A percentile compares a stretch with the other conserved stretches of the same genome.
Conservation (phyloP, 2,329 filamentous ascomycete genomes). For the Myriosclerotinia curreyana region DNA sequence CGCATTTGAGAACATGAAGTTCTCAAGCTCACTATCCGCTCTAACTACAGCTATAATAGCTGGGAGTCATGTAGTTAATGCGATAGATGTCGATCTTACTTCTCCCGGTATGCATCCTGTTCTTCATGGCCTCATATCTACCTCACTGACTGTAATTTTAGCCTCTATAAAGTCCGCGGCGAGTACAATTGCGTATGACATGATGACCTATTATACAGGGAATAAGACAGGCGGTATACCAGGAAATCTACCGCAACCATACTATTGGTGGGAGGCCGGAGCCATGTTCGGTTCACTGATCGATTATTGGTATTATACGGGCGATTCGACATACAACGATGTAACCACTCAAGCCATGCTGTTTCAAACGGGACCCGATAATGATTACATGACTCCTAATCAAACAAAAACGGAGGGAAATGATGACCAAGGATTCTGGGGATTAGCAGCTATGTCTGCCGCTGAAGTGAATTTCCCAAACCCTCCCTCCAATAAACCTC, state of each 20-base stretch:
- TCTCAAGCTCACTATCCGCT: background rate
- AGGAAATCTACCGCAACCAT: slow-evolving; percentile 52
- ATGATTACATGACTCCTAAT: slow-evolving; percentile 75
- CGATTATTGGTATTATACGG: slow-evolving; percentile 84
- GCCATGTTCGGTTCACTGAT: slow-evolving; percentile 69
- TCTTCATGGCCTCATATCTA: background rate
- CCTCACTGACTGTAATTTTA: slow-evolving; percentile 16
- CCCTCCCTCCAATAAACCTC: slow-evolving; percentile 53
- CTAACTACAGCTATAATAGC: slow-evolving; percentile 23
- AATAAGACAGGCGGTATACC: slow-evolving; percentile 50
- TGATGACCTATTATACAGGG: slow-evolving; percentile 52
- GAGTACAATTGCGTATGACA: slow-evolving; percentile 44
- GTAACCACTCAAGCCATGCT: slow-evolving; percentile 66
- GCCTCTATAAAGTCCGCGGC: slow-evolving; percentile 39
- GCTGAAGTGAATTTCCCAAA: slow-evolving; percentile 64
- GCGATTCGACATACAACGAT: slow-evolving; percentile 68
- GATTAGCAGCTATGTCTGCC: slow-evolving; percentile 65
- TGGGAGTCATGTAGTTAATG: slow-evolving; percentile 25
- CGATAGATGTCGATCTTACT: slow-evolving; percentile 32
- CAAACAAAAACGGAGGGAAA: slow-evolving; percentile 68
- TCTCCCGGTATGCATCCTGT: slow-evolving; percentile 30
- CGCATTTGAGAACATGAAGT: slow-evolving; percentile 8
- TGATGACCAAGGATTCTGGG: slow-evolving; percentile 76
- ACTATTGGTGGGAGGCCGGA: slow-evolving; percentile 63
- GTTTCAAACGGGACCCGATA: slow-evolving; percentile 68